A percentile compares a stretch with the other conserved stretches of the same genome.
Evolutionary conservation across 1,139 yeast species (phyloP).

Genomic region (Lodderomyces elongisporus): DNA sequence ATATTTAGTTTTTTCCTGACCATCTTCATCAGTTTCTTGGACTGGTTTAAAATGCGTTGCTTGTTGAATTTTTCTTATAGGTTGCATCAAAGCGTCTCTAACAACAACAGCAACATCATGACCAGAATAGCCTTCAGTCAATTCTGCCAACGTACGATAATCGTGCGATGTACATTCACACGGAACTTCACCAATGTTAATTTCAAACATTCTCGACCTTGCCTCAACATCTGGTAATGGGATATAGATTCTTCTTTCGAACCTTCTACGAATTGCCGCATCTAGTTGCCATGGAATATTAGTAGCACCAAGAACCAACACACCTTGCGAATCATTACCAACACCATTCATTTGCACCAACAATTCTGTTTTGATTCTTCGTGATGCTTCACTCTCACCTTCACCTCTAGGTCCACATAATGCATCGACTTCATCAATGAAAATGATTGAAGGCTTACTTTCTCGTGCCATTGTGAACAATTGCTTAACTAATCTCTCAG

Average conservation of each 20-base stretch:
- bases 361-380: constrained; percentile 93
- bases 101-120: constrained; percentile 97
- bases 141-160: constrained; percentile 72
- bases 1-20: constrained; percentile 32
- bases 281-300: constrained; percentile 99
- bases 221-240: constrained; percentile 92
- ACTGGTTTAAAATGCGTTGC: constrained; percentile 90
- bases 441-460: constrained; percentile 88
- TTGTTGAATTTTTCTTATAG: constrained; percentile 89
- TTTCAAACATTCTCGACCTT: constrained; percentile 87
- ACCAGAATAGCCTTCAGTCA: constrained; percentile 98
- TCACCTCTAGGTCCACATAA: constrained; percentile 98
- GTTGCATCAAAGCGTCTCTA: constrained; percentile 96
- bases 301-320: constrained; percentile 93
- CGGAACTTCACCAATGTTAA: constrained; percentile 88
- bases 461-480: constrained; percentile 94
- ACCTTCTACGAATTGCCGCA: constrained; percentile 95
- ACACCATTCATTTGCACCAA: constrained; percentile 99
- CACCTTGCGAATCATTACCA: constrained; percentile 91
- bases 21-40: constrained; percentile 23
- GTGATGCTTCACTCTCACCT: constrained; percentile 93
- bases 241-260: constrained; percentile 91
- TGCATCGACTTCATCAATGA: constrained; percentile 97
- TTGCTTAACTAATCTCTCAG: constrained; percentile 91
- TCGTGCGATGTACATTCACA: constrained; percentile 73